These are phyloP conservation scores for Medicago lupulina DNA, from an alignment of 306 rosid genomes.

Conservation along the genomic window DNA sequence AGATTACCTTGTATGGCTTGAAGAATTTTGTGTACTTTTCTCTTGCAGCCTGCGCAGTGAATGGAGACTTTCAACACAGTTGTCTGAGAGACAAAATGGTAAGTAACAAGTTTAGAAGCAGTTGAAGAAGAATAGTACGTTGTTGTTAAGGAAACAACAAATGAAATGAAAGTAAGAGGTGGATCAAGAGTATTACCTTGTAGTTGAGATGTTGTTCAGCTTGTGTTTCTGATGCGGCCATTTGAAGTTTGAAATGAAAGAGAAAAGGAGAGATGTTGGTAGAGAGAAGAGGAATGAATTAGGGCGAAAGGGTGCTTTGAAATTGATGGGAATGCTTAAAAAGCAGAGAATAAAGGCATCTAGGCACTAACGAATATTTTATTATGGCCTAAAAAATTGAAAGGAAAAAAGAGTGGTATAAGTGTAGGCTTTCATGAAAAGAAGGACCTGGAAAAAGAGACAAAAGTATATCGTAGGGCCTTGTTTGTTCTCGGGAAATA, in stretches of 20 bases:
- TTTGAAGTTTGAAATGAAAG: conserved; percentile 40
- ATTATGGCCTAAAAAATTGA: conserved; percentile 6
- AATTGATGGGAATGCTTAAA: conserved; percentile 37
- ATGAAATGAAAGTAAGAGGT: neutral
- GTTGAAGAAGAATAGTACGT: neutral
- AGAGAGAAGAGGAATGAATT: conserved; percentile 14
- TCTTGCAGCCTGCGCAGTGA: conserved; percentile 85
- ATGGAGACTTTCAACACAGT: conserved; percentile 72
- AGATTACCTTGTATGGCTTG: conserved; percentile 63
- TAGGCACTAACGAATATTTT: conserved; percentile 30
- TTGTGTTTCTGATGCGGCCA: conserved; percentile 67
- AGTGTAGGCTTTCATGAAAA: conserved; percentile 35
- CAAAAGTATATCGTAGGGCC: neutral
- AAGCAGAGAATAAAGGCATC: conserved; percentile 40
- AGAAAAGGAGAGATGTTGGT: conserved; percentile 21
- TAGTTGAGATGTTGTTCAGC: conserved; percentile 50
- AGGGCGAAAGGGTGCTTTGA: conserved; percentile 27
- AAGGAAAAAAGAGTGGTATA: neutral
- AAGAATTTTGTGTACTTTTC: conserved; percentile 62
- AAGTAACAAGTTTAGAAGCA: conserved; percentile 9
- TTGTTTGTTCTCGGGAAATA: no score
- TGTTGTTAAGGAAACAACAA: conserved; percentile 9
- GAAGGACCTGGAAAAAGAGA: conserved; percentile 42
- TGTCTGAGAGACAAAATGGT: conserved; percentile 51
- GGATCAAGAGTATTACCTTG: conserved; percentile 59